Percentiles rank a stretch among this genome's conserved stretches.
Evolutionary conservation across 2,329 filamentous ascomycete species (phyloP).

Genomic region (Curvularia verruculosa): DNA sequence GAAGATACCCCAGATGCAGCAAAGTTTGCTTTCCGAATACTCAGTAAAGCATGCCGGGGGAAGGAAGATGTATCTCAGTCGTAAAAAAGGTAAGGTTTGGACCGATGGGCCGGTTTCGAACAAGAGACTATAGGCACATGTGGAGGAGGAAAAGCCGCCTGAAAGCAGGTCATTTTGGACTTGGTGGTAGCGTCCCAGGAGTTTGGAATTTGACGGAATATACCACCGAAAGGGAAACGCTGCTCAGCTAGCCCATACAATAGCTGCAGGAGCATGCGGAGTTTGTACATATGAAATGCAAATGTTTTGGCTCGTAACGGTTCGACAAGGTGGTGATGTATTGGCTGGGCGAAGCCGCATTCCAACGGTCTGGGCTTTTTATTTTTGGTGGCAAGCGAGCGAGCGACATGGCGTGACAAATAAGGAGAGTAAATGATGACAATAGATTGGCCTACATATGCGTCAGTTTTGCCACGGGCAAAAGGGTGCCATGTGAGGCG

Average conservation of each 20-base stretch:
- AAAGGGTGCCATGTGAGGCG: not conserved
- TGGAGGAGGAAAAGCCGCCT: conserved; percentile 1
- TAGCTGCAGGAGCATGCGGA: conserved; percentile 1
- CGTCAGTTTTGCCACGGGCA: not conserved
- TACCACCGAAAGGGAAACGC: not conserved
- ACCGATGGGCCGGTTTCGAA: conserved; percentile 4
- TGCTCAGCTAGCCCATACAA: not conserved
- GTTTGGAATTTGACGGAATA: conserved; percentile 1
- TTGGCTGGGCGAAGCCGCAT: not conserved
- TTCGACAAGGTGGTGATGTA: not conserved
- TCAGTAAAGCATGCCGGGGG: conserved; percentile 9
- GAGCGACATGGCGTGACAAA: not conserved
- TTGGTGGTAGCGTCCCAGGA: not conserved
- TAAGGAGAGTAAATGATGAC: not conserved
- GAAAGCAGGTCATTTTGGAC: not conserved
- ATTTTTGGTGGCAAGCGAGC: not conserved
- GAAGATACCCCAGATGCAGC: conserved; percentile 16
- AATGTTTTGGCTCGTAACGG: not conserved
- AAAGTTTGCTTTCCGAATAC: conserved; percentile 9
- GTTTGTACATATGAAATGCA: conserved; percentile 13
- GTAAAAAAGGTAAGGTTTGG: conserved; percentile 9
- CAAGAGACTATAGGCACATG: conserved; percentile 1
- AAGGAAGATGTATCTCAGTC: conserved; percentile 4
- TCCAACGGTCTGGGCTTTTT: not conserved
- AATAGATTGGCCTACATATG: not conserved